phyloP scores from a whole-genome alignment of 768 basidiomycete genomes.

The Lactarius deliciosus region DNA sequence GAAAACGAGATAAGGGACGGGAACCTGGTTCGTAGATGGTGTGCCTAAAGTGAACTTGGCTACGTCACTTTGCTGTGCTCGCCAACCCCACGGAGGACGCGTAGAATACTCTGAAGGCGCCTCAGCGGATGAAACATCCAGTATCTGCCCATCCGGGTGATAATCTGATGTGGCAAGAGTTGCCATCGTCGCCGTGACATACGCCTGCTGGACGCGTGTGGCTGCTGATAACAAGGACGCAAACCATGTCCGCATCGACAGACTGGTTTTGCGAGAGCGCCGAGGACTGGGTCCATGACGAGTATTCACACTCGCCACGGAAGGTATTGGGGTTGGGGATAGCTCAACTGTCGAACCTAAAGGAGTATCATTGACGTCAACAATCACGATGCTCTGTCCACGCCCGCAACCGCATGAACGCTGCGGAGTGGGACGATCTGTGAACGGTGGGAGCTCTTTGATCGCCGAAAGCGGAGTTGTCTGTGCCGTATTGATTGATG shows the following conservation, averaged over 20 bases:
- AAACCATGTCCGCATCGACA: conserved; percentile 15
- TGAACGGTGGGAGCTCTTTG: background rate
- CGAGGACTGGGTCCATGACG: conserved; percentile 7
- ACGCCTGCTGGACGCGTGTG: conserved; percentile 56
- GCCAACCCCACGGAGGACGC: conserved; percentile 43
- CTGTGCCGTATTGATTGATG: conserved; percentile 12
- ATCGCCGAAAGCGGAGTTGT: conserved; percentile 4
- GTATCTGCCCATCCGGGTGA: conserved; percentile 26
- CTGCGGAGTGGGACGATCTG: background rate
- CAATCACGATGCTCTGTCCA: conserved; percentile 26
- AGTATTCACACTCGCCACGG: conserved; percentile 9
- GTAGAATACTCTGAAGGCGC: conserved; percentile 46
- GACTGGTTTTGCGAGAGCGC: background rate
- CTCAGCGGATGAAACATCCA: conserved; percentile 26
- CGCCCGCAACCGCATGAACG: conserved; percentile 25
- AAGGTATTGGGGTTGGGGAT: background rate
- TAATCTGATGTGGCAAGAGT: conserved; percentile 36
- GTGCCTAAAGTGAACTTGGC: conserved; percentile 16
- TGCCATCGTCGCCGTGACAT: conserved; percentile 54
- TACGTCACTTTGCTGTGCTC: conserved; percentile 36
- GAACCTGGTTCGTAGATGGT: background rate
- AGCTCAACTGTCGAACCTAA: conserved; percentile 12
- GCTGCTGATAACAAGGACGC: conserved; percentile 23
- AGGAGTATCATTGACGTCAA: conserved; percentile 27
- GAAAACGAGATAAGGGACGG: conserved; percentile 21